Base-by-base conservation (phyloP, 2,329 filamentous ascomycete species). In the Zymoseptoria ardabiliae region DNA sequence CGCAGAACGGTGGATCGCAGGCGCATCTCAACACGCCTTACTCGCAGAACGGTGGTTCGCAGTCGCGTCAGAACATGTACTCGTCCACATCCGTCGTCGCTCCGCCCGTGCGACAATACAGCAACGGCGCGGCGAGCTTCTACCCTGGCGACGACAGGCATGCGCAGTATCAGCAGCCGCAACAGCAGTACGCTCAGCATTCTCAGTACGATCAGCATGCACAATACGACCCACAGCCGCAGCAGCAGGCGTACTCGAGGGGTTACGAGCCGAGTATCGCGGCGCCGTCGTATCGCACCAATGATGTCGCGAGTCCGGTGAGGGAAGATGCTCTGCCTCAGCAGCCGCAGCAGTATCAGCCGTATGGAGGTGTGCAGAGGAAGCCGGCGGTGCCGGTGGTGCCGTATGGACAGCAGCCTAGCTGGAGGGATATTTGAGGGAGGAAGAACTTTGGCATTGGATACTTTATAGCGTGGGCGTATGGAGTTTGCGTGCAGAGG, bases 381-480 rank as follows among this genome's bases (percentile, higher is more conserved):
- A 72, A 69, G 61, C 71, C 72, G 7, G 69, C 72, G 35, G 35
- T n/a, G 35, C 35, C 35, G 3, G 35, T 45, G 11, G 35, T 45
- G 35, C 35, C 35, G 35, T 45, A 45, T 13, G 35, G 35, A 4
- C 35, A 45, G 45, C 66, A 69, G 50, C 71, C 71, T 23, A 68
- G 60, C 25, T 73, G 70, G 70, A 64, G 70, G 60, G 72, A 73
- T 58, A 58, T 73, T 11, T 72, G 60, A 58, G 19, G 25, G 23
- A 45, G 28, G 20, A 48, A 19, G 22, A 1, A 9, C 9, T n/a
- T 19, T 28, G 25, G 19, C 5, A 21, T 17, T 17, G 54, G 35
- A 19, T 20, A n/a, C n/a, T n/a, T n/a, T n/a, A 55, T 25, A 55
- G 54, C 54, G 54, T 48, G 4, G 54, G 54, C 54, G 54, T 55